A percentile compares a stretch with the other conserved stretches of the same genome.
phyloP scores from a whole-genome alignment of 805 yeast genomes.

The Metschnikowia koreensis region DNA sequence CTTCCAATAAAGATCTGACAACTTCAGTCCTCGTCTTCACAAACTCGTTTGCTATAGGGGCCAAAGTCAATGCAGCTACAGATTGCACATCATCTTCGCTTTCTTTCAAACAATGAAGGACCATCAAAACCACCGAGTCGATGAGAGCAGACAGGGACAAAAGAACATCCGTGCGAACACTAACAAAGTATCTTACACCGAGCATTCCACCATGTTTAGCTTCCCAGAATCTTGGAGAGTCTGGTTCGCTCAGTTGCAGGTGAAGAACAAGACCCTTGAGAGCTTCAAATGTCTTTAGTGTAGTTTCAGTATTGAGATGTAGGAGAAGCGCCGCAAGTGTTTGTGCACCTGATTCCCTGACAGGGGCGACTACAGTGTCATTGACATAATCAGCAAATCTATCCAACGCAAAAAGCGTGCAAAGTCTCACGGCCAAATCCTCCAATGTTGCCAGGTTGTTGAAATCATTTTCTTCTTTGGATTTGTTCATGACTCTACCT shows the following conservation, averaged over 20 bases:
- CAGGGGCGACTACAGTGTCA: conserved; percentile 98
- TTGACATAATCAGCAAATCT: conserved; percentile 96
- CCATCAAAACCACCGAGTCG: conserved; percentile 76
- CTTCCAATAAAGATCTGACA: conserved; percentile 51
- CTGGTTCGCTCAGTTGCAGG: conserved; percentile 38
- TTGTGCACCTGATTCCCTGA: conserved; percentile 94
- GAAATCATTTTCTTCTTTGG: conserved; percentile 57
- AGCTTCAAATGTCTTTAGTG: conserved; percentile 60
- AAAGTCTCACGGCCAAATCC: conserved; percentile 80
- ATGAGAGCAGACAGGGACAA: conserved; percentile 56
- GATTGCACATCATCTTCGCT: conserved; percentile 95
- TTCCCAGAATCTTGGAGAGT: conserved; percentile 74
- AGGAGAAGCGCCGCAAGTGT: conserved; percentile 82
- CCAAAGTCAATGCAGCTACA: conserved; percentile 88
- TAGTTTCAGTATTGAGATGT: conserved; percentile 62
- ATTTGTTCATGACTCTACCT: conserved; percentile 70
- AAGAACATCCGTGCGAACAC: conserved; percentile 80
- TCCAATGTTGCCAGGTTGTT: conserved; percentile 73
- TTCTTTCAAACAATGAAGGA: conserved; percentile 74
- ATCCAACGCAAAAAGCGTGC: conserved; percentile 87
- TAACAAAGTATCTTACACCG: conserved; percentile 87
- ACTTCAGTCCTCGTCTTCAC: conserved; percentile 59
- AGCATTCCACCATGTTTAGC: conserved; percentile 98
- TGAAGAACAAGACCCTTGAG: conserved; percentile 73
- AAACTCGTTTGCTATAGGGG: conserved; percentile 88